Base-by-base conservation (phyloP, 352 stramenopile species). In the Phytophthora cajani region DNA sequence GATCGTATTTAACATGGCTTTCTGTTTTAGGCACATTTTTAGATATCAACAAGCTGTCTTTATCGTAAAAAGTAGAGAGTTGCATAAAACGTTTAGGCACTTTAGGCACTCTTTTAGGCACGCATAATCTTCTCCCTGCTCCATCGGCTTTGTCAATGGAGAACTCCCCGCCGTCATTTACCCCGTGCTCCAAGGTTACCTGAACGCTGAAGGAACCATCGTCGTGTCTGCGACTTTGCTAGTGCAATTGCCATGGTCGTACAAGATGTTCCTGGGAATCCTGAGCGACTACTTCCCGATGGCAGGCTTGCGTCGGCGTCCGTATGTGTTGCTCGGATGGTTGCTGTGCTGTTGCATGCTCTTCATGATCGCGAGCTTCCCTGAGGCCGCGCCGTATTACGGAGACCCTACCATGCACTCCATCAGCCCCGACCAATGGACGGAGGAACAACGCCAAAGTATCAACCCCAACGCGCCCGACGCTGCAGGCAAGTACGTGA, bases 311-410 rank as follows among this genome's bases (percentile, higher is more conserved):
- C 77, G 81, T 19, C 77, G 82, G 27, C 72, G 76, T 2, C 78
- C 82, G 6, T 90, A 88, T 56, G 87, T 90, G 72, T 52, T 82
- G 25, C 27, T 87, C 2, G 80, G 82, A 7, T 90, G 80, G 82
- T 4, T 69, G 56, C 38, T 88, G 10, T 89, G 75, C 36, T 78
- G 80, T 44, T 42, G 67, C 25, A 81, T 83, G 71, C 64, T 88
- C 5, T 67, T 88, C 50, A 27, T 80, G 55, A 88, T 90, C 53
- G 74, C 78, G 5, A 61, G 60, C 9, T 62, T 82, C n/a, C 52
- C 76, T 5, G 67, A 86, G 16, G 55, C 71, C 0, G 57, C 52
- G 11, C 81, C 82, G 46, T 92, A 92, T 66, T 92, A 82, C 50
- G 57, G 59, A 17, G 75, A 85, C 23, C 67, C 69, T 5, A 38